Conservation (phyloP, 345 rosid genomes). For the Pistacia integerrima region DNA sequence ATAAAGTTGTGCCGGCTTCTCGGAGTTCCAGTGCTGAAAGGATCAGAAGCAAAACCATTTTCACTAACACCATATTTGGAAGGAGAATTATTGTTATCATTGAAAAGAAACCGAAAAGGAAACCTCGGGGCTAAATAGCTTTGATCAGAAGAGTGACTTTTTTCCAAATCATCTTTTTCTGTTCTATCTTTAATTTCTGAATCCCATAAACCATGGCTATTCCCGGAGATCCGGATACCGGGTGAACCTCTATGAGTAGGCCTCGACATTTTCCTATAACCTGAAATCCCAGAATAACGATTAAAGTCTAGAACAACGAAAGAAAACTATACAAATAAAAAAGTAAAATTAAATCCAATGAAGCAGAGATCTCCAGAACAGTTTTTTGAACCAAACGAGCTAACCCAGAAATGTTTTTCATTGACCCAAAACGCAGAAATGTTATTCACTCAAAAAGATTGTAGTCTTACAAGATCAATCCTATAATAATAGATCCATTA, state of each 20-base stretch:
- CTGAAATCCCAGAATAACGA: slow-evolving; percentile 32
- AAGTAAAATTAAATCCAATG: background rate
- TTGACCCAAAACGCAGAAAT: slow-evolving; percentile 5
- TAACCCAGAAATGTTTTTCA: slow-evolving; percentile 4
- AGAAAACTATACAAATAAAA: background rate
- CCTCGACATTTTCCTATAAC: slow-evolving; percentile 60
- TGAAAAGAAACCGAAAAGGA: slow-evolving; percentile 52
- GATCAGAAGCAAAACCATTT: slow-evolving; percentile 63
- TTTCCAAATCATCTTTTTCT: slow-evolving; percentile 63
- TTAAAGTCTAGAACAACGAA: background rate
- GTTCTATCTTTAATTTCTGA: slow-evolving; percentile 79
- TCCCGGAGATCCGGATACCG: slow-evolving; percentile 62
- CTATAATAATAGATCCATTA: slow-evolving; percentile 40
- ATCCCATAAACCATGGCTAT: slow-evolving; percentile 62
- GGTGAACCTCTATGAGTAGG: slow-evolving; percentile 75
- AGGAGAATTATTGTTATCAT: slow-evolving; percentile 49
- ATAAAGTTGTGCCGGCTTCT: slow-evolving; percentile 65
- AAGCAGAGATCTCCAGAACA: background rate
- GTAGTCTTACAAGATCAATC: slow-evolving; percentile 13
- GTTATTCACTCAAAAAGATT: background rate
- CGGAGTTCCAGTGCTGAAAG: slow-evolving; percentile 44
- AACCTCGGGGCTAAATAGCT: slow-evolving; percentile 52
- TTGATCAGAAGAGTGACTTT: slow-evolving; percentile 57
- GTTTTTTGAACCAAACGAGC: background rate
- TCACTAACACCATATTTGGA: slow-evolving; percentile 58